A percentile compares a stretch with the other conserved stretches of the same genome.
These are phyloP conservation scores for Ilyonectria sp. DNA, from an alignment of 2,329 filamentous ascomycete genomes.

Conservation along the genomic window DNA sequence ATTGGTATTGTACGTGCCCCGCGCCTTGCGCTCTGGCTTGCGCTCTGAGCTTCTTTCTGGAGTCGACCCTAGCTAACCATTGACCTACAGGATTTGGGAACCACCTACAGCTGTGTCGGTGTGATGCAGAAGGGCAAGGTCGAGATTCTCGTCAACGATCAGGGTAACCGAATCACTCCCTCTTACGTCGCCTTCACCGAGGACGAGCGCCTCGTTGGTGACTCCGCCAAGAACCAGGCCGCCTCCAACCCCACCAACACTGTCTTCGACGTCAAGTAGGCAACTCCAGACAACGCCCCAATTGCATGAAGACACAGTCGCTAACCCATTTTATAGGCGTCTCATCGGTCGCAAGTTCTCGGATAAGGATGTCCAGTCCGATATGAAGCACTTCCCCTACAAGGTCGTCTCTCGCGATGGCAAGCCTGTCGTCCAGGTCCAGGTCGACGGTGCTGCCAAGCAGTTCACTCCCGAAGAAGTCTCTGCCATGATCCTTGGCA, in stretches of 20 bases:
- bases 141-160: constrained; percentile 96
- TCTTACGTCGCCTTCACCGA: constrained; percentile 98
- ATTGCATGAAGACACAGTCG: background rate
- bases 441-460: constrained; percentile 76
- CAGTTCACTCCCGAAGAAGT: constrained; percentile 86
- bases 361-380: constrained; percentile 90
- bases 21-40: background rate
- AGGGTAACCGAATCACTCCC: constrained; percentile 96
- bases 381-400: constrained; percentile 99
- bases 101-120: constrained; percentile 91
- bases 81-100: constrained; percentile 79
- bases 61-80: constrained; percentile 34
- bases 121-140: constrained; percentile 97
- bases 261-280: constrained; percentile 88
- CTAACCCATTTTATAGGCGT: constrained; percentile 68
- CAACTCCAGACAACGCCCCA: background rate
- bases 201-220: constrained; percentile 96
- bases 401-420: constrained; percentile 90
- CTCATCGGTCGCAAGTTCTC: constrained; percentile 87
- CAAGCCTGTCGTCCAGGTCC: constrained; percentile 88
- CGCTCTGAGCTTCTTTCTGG: constrained; percentile 1
- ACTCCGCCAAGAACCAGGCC: constrained; percentile 97
- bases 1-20: constrained; percentile 85
- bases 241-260: constrained; percentile 83
- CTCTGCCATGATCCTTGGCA: constrained; percentile 85